Evolutionary conservation across 1,284 basidiomycete genomes (phyloP).

Genomic region (Microbotryum saponariae): DNA sequence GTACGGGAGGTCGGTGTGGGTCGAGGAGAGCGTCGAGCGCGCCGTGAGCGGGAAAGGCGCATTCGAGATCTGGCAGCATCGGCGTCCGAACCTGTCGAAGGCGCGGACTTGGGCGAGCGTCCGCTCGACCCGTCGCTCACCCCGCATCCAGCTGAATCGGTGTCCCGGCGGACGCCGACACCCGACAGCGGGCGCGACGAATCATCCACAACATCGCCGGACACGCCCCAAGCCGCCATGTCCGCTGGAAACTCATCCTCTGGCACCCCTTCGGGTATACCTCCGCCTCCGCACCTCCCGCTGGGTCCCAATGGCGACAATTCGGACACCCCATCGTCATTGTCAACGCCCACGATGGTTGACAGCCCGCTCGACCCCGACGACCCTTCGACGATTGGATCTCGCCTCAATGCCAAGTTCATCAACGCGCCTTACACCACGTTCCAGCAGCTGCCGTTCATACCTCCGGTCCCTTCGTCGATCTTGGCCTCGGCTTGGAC

Average conservation of each 20-base stretch:
- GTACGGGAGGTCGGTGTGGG: slow-evolving; percentile 83
- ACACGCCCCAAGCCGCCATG: neutral
- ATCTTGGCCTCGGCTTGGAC: slow-evolving; percentile 76
- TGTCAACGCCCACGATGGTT: no score
- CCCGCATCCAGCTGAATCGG: slow-evolving; percentile 17
- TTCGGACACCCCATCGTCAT: no score
- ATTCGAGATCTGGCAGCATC: slow-evolving; percentile 46
- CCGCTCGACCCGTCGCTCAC: no score
- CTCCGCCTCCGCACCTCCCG: neutral
- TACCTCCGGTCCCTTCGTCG: slow-evolving; percentile 73
- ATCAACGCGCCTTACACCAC: slow-evolving; percentile 54
- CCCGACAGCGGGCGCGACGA: neutral
- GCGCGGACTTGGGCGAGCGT: no score
- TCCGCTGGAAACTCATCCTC: neutral
- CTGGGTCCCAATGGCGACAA: neutral
- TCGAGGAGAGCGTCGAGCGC: slow-evolving; percentile 68
- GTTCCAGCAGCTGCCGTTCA: slow-evolving; percentile 73
- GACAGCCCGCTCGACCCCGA: neutral
- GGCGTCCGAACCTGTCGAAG: no score
- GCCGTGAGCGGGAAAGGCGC: slow-evolving; percentile 62
- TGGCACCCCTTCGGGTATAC: neutral
- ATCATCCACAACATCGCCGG: neutral
- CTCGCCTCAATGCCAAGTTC: no score
- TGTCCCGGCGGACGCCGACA: slow-evolving; percentile 1
- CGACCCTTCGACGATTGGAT: neutral